Percentiles rank a stretch among this genome's conserved stretches.
Evolutionary conservation across 352 stramenopile genomes (phyloP).

Genomic region (Phytophthora ohioensis): DNA sequence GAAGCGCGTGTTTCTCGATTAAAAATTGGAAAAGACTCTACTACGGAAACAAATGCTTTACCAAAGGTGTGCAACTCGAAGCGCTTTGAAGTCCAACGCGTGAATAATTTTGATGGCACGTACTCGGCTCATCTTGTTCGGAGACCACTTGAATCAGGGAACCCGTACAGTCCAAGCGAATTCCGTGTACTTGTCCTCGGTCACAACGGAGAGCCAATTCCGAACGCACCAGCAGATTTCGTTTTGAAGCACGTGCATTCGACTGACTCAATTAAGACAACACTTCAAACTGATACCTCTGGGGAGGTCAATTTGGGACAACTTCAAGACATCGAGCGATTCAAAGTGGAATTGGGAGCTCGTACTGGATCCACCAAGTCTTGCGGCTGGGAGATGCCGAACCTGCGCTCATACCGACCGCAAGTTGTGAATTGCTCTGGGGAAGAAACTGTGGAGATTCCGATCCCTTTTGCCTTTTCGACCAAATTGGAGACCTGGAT

Average conservation of each 20-base stretch:
- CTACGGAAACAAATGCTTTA: slow-evolving; percentile 18
- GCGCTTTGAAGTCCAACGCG: slow-evolving; percentile 47
- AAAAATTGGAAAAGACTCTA: not conserved
- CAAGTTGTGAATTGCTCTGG: slow-evolving; percentile 46
- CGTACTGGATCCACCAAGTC: not conserved
- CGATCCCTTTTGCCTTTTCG: slow-evolving; percentile 43
- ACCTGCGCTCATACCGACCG: slow-evolving; percentile 41
- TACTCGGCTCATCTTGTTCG: slow-evolving; percentile 54
- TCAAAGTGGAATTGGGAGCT: slow-evolving; percentile 29
- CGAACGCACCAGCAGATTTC: slow-evolving; percentile 34
- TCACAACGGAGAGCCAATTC: slow-evolving; percentile 61
- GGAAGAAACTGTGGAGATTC: slow-evolving; percentile 44
- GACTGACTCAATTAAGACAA: slow-evolving; percentile 12
- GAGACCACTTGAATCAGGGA: slow-evolving; percentile 16
- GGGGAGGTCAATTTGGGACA: slow-evolving; percentile 54
- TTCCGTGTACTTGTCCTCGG: slow-evolving; percentile 51
- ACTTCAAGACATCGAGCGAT: slow-evolving; percentile 29
- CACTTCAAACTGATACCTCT: slow-evolving; percentile 39
- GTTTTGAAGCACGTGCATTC: slow-evolving; percentile 43
- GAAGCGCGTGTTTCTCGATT: slow-evolving; percentile 24
- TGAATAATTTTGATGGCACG: slow-evolving; percentile 42
- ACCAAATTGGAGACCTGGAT: slow-evolving; percentile 44
- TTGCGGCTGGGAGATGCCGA: slow-evolving; percentile 61
- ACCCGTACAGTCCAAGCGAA: slow-evolving; percentile 32
- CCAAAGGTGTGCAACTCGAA: slow-evolving; percentile 43